A percentile compares a stretch with the other conserved stretches of the same genome.
phyloP scores from a whole-genome alignment of 1,284 basidiomycete species.

The Ustilago shanxiensis region DNA sequence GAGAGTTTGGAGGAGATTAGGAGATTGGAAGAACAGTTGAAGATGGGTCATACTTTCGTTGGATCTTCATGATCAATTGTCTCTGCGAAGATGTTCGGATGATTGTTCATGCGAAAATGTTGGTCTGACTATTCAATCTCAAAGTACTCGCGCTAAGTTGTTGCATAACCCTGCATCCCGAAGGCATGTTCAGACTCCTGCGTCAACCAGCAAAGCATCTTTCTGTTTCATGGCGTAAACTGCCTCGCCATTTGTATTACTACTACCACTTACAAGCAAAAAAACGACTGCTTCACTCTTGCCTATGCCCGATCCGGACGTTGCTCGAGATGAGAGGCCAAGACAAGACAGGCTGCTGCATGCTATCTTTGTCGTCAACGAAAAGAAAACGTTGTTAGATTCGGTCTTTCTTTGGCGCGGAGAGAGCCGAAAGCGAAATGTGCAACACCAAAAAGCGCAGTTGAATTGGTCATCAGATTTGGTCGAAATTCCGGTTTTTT shows the following conservation, averaged over 20 bases:
- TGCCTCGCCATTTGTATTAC: constrained; percentile 13
- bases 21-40: constrained; percentile 63
- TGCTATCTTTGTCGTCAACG: not conserved
- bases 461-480: not conserved
- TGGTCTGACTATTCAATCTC: too few species aligned
- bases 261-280: constrained; percentile 1
- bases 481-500: constrained; percentile 21
- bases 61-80: not conserved
- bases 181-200: too few species aligned
- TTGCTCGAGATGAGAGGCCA: too few species aligned
- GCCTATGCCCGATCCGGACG: too few species aligned
- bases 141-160: too few species aligned
- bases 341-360: too few species aligned
- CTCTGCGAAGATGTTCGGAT: not conserved
- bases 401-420: not conserved
- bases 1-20: constrained; percentile 80
- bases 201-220: too few species aligned
- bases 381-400: not conserved
- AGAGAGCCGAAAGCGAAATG: constrained; percentile 20
- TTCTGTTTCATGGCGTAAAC: not conserved
- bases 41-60: constrained; percentile 57
- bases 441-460: not conserved
- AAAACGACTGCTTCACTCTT: too few species aligned
- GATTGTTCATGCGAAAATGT: not conserved
- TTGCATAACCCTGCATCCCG: too few species aligned